phyloP scores from a whole-genome alignment of 2,329 filamentous ascomycete species.

The Nothomitra cinnamomea region DNA sequence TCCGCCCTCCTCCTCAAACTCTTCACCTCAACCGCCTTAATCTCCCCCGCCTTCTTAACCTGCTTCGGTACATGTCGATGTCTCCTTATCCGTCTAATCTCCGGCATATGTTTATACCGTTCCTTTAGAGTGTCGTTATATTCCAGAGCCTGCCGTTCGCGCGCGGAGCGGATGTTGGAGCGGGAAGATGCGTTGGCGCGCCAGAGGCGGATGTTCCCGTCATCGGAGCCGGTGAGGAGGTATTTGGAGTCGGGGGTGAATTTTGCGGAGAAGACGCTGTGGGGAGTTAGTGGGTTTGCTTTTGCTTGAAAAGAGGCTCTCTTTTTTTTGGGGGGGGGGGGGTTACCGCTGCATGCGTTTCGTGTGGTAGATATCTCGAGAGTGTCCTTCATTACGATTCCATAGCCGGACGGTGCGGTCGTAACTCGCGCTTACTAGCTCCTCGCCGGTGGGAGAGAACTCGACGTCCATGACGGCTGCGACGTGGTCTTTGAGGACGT shows the following conservation, averaged over 20 bases:
- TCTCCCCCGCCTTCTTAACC: constrained; percentile 89
- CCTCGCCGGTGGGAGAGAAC: constrained; percentile 85
- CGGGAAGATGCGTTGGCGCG: constrained; percentile 69
- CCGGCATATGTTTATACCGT: constrained; percentile 88
- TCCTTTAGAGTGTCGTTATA: constrained; percentile 76
- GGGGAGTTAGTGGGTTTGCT: constrained; percentile 3
- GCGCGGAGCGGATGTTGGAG: constrained; percentile 64
- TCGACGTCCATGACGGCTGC: constrained; percentile 92
- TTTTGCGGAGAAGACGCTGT: constrained; percentile 59
- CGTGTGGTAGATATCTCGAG: constrained; percentile 88
- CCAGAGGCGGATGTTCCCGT: constrained; percentile 86
- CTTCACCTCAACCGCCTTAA: constrained; percentile 78
- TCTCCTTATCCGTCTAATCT: constrained; percentile 75
- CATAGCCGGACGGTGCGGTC: constrained; percentile 79
- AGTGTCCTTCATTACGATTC: constrained; percentile 64
- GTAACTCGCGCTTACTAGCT: constrained; percentile 79
- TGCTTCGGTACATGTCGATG: constrained; percentile 85
- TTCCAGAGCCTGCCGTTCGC: constrained; percentile 74
- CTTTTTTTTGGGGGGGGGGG: too few species aligned
- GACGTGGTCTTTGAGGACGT: constrained; percentile 80
- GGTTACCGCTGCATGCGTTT: constrained; percentile 72
- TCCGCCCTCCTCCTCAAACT: constrained; percentile 82
- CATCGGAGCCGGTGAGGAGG: constrained; percentile 77
- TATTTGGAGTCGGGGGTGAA: constrained; percentile 87
- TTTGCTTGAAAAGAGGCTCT: not conserved